Evolutionary conservation across 2,329 filamentous ascomycete species (phyloP), one percentile per base, ranked within the genome.

Genomic region (Alternaria sp.): DNA sequence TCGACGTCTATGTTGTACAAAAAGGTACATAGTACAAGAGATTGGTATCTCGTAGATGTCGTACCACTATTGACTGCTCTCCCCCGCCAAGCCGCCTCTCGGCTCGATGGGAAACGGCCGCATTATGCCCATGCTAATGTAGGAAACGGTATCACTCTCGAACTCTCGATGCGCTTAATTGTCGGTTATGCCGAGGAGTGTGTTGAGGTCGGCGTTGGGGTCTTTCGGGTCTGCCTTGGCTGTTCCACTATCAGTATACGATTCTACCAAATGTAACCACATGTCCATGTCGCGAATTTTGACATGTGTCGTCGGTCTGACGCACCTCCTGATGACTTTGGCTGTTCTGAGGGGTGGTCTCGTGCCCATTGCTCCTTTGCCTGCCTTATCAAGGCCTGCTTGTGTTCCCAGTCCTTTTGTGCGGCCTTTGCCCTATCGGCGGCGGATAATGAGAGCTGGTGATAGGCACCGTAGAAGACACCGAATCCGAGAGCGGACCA

Each of bases 381-480:
- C 82, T 97, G 86, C 74, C 90, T 83, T 84, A 99, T 98, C 84
- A 98, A 85, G 72, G 88, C 87, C 82, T 93, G 86, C 86, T 98
- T 96, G 82, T 92, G 90, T 77, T 93, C 85, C 79, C 94, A 98
- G 79, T 97, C 92, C 77, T 88, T 87, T 80, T 96, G 83, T 64
- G 72, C 87, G 85, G 72, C 89, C 86, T 69, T 88, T 84, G 85
- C 81, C 81, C 88, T 90, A 76, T 93, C 88, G 73, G 86, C 80
- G 56, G 90, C 80, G 70, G 83, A 89, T 80, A 99, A 90, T 63
- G 87, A 86, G 76, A 90, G 85, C 84, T 99, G 95, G 84, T 97
- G 94, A 81, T 89, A 91, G 84, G 97, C 88, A 80, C 95, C 95
- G 84, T 99, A 99, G 83, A 97, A 89, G 78, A 98, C 83, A 79